A percentile compares a stretch with the other conserved stretches of the same genome.
Conservation (phyloP, 177 flowering plant genomes). For the Vitis hybrid region DNA sequence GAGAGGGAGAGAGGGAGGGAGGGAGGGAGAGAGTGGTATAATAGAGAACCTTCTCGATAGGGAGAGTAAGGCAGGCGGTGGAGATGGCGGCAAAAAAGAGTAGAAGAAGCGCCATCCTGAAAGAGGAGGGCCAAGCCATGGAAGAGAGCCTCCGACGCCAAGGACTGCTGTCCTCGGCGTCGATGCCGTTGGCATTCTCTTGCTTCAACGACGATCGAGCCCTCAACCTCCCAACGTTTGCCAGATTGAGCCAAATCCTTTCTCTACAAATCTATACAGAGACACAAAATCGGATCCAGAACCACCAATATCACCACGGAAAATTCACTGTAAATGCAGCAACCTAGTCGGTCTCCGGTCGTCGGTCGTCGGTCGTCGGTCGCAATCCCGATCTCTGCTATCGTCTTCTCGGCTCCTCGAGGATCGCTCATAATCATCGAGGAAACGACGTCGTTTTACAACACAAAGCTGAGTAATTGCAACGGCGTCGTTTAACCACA, state of each 20-base stretch:
- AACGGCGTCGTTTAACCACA: no score
- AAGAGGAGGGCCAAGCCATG: conserved; percentile 30
- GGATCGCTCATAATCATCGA: no score
- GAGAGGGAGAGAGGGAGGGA: conserved; percentile 7
- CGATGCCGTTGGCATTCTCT: conserved; percentile 30
- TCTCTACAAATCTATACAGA: no score
- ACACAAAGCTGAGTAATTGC: no score
- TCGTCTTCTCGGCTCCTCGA: no score
- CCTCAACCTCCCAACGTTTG: conserved; percentile 49
- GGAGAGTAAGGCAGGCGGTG: conserved; percentile 62
- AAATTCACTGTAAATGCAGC: no score
- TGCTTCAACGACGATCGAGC: conserved; percentile 51
- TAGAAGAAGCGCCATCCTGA: conserved; percentile 44
- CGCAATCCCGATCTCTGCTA: no score
- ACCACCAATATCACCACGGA: no score
- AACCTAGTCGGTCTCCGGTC: no score
- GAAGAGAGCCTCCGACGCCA: conserved; percentile 47
- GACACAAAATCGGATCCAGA: no score
- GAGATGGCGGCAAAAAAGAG: conserved; percentile 49
- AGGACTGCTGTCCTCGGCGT: conserved; percentile 50
- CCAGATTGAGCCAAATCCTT: conserved; percentile 36
- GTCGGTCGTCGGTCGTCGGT: no score
- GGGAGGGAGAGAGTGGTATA: neutral
- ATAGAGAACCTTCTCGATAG: conserved; percentile 55
- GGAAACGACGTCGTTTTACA: no score